Percentiles rank a stretch among this genome's conserved stretches.
Conservation (phyloP, 139 green algal genomes). For the Picochlorum sp. region DNA sequence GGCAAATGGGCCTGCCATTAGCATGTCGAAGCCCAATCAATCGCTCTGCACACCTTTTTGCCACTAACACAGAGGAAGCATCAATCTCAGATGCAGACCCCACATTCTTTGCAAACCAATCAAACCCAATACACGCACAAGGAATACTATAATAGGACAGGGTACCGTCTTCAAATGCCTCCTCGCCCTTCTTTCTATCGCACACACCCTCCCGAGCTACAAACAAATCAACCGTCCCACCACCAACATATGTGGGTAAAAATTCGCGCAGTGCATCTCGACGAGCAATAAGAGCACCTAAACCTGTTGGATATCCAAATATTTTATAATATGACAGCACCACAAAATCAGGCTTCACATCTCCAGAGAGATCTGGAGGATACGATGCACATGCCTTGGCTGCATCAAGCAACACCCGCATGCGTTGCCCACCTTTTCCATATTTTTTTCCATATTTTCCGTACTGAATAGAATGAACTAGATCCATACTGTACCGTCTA, state of each 20-base stretch:
- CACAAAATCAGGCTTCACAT: slow-evolving; percentile 64
- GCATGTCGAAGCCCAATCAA: slow-evolving; percentile 52
- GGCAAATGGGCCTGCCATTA: slow-evolving; percentile 39
- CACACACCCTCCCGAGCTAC: slow-evolving; percentile 38
- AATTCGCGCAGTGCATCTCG: slow-evolving; percentile 42
- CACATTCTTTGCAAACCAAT: slow-evolving; percentile 26
- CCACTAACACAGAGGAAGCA: background rate
- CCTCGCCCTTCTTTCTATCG: slow-evolving; percentile 33
- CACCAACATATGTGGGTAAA: slow-evolving; percentile 74
- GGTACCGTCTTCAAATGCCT: slow-evolving; percentile 79
- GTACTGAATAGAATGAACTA: slow-evolving; percentile 21
- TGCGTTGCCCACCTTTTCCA: slow-evolving; percentile 30
- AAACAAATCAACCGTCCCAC: slow-evolving; percentile 60
- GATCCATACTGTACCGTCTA: slow-evolving; percentile 25
- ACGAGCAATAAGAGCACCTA: slow-evolving; percentile 74
- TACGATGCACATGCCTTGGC: slow-evolving; percentile 68
- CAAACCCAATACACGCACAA: slow-evolving; percentile 40
- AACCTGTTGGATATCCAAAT: slow-evolving; percentile 67
- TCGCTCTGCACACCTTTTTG: slow-evolving; percentile 21
- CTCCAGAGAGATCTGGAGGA: slow-evolving; percentile 63
- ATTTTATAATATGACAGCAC: slow-evolving; percentile 92
- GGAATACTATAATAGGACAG: slow-evolving; percentile 59
- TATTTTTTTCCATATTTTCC: background rate
- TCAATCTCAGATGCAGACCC: slow-evolving; percentile 27
- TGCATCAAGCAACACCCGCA: slow-evolving; percentile 71